phyloP scores from a whole-genome alignment of 306 rosid species.

The Pachyrhizus erosus region DNA sequence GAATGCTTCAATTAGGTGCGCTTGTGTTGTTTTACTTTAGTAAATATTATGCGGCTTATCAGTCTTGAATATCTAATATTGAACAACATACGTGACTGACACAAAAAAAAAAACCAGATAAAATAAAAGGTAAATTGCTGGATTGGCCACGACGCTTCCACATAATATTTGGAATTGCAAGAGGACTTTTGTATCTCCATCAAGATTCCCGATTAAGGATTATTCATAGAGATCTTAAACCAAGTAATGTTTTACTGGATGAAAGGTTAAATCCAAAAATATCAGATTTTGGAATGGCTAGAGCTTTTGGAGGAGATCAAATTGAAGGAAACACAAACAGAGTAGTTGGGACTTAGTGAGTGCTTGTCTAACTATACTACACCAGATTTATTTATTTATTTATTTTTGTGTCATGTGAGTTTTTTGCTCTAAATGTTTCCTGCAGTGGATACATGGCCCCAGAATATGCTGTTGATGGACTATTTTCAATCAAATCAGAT shows the following conservation, averaged over 20 bases:
- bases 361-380: not conserved
- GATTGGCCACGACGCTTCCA: not conserved
- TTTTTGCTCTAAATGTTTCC: not conserved
- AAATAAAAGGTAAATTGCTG: not conserved
- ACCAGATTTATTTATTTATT: not conserved
- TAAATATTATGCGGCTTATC: no score
- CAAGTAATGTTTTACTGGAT: conserved; percentile 26
- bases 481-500: conserved; percentile 19
- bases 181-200: conserved; percentile 6
- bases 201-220: conserved; percentile 19
- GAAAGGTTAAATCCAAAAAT: conserved; percentile 11
- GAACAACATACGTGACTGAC: not conserved
- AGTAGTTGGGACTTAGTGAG: conserved; percentile 11
- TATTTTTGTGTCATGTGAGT: not conserved
- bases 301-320: conserved; percentile 8
- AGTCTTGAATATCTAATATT: not conserved
- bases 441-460: conserved; percentile 33
- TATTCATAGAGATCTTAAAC: conserved; percentile 26
- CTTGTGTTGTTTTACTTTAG: not conserved
- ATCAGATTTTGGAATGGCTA: conserved; percentile 25
- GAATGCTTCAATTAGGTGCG: not conserved
- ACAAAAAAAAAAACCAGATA: not conserved
- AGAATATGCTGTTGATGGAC: not conserved
- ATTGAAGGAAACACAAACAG: conserved; percentile 14
- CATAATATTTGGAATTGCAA: conserved; percentile 2